A percentile compares a stretch with the other conserved stretches of the same genome.
Evolutionary conservation across 2,329 filamentous ascomycete genomes (phyloP).

Genomic region (Aspergillus sp.): DNA sequence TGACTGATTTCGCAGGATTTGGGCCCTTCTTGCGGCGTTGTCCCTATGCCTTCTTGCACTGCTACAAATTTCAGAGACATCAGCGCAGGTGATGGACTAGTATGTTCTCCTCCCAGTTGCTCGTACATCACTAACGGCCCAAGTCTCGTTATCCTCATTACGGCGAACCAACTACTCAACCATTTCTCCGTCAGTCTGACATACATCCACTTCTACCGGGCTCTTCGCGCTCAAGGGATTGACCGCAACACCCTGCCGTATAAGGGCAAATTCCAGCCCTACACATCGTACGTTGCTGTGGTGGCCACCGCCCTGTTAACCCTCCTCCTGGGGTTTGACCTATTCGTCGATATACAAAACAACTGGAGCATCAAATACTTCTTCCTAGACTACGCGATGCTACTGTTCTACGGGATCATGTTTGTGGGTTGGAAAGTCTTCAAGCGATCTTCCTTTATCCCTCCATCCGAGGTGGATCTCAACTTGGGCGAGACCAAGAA

Average conservation of each 20-base stretch:
- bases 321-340: slow-evolving; percentile 68
- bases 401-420: slow-evolving; percentile 64
- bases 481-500: slow-evolving; percentile 16
- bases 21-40: slow-evolving; percentile 63
- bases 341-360: slow-evolving; percentile 59
- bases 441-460: slow-evolving; percentile 57
- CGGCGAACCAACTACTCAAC: slow-evolving; percentile 21
- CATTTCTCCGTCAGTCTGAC: slow-evolving; percentile 62
- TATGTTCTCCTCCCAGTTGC: slow-evolving; percentile 24
- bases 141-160: slow-evolving; percentile 15
- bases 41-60: slow-evolving; percentile 68
- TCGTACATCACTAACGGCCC: neutral
- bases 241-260: slow-evolving; percentile 66
- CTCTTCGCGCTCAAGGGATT: slow-evolving; percentile 65
- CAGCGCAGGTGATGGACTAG: slow-evolving; percentile 59
- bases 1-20: slow-evolving; percentile 28
- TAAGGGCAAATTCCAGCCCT: slow-evolving; percentile 66
- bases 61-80: slow-evolving; percentile 62
- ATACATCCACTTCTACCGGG: slow-evolving; percentile 69
- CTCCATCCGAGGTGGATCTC: slow-evolving; percentile 59
- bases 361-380: slow-evolving; percentile 65
- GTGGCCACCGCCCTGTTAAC: slow-evolving; percentile 64
- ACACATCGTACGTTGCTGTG: slow-evolving; percentile 64
- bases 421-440: slow-evolving; percentile 67
- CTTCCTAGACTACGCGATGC: slow-evolving; percentile 66